Evolutionary conservation across 2,329 filamentous ascomycete genomes (phyloP).

Genomic region (Ustulina deusta): DNA sequence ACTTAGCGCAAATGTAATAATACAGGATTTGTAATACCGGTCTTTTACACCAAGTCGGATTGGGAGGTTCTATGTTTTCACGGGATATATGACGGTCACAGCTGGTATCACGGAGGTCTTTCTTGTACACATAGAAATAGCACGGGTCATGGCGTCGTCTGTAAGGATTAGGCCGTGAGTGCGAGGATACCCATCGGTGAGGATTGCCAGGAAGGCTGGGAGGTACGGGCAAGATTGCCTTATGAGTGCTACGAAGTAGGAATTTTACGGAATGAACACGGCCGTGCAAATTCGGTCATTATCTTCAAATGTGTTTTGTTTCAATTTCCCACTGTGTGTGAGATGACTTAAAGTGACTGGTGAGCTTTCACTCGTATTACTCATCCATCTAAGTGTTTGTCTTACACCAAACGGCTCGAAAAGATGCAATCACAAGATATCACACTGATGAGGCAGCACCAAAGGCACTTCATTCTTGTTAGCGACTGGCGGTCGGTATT

Average conservation of each 20-base stretch:
- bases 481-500: neutral
- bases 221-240: conserved; percentile 40
- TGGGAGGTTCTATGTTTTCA: conserved; percentile 42
- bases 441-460: conserved; percentile 3
- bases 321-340: neutral
- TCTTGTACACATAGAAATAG: conserved; percentile 42
- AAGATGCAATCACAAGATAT: neutral
- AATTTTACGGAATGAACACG: conserved; percentile 31
- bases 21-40: conserved; percentile 46
- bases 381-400: neutral
- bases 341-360: conserved; percentile 7
- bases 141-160: conserved; percentile 48
- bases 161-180: conserved; percentile 47
- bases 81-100: conserved; percentile 41
- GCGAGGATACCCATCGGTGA: conserved; percentile 51
- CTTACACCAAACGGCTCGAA: neutral
- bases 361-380: neutral
- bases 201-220: conserved; percentile 40
- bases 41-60: conserved; percentile 39
- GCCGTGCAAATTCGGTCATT: conserved; percentile 37
- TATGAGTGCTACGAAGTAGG: conserved; percentile 28
- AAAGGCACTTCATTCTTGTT: neutral
- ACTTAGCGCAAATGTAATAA: conserved; percentile 43
- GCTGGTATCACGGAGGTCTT: conserved; percentile 33
- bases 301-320: conserved; percentile 1